Percentiles rank a stretch among this genome's conserved stretches.
Evolutionary conservation across 495 filamentous ascomycete species (phyloP).

Genomic region (Trichocladium uniseriatum): DNA sequence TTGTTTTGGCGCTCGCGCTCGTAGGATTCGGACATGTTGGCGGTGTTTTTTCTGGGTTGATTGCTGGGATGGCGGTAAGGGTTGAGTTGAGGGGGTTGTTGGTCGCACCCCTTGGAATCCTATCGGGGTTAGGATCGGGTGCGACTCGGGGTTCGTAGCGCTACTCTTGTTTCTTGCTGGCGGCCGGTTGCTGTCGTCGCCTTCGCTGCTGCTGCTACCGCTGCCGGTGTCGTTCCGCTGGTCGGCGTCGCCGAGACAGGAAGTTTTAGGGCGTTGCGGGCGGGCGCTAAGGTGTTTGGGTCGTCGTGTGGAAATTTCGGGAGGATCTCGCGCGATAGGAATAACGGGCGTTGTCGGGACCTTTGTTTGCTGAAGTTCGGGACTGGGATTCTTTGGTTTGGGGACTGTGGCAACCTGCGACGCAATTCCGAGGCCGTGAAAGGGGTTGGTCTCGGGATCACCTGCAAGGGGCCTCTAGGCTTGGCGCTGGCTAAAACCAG

Average conservation of each 20-base stretch:
- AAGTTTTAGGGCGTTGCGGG: too few species aligned
- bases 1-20: conserved; percentile 96
- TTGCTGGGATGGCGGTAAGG: background rate
- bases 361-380: background rate
- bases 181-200: background rate
- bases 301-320: background rate
- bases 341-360: background rate
- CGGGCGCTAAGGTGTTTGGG: too few species aligned
- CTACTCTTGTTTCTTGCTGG: background rate
- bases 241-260: too few species aligned
- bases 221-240: background rate
- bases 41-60: conserved; percentile 1
- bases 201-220: too few species aligned
- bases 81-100: too few species aligned
- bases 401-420: conserved; percentile 3
- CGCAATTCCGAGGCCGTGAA: background rate
- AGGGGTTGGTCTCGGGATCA: conserved; percentile 3
- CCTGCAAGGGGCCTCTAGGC: background rate
- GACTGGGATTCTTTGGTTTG: background rate
- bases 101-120: too few species aligned
- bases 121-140: too few species aligned
- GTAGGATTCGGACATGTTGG: conserved; percentile 82
- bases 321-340: background rate
- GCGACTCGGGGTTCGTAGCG: too few species aligned
- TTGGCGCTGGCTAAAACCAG: conserved; percentile 4